These are phyloP conservation scores for Hemisphaericaspora subhashii DNA, from an alignment of 1,139 yeast genomes.

Conservation along the genomic window DNA sequence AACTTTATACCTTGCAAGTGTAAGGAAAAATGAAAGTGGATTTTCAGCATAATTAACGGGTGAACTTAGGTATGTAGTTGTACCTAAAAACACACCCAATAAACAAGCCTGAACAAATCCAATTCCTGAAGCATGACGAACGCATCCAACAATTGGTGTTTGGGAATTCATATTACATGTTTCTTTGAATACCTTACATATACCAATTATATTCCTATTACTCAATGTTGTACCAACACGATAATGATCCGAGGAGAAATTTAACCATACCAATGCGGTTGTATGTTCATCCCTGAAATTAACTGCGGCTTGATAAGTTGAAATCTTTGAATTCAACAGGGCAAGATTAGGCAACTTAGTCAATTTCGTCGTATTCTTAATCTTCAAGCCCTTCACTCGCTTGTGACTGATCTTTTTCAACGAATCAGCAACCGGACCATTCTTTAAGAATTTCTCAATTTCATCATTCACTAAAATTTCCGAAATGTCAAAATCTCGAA, in stretches of 20 bases:
- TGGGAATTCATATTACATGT: conserved; percentile 80
- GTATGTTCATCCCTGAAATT: conserved; percentile 45
- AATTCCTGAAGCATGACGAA: conserved; percentile 78
- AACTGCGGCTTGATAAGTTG: conserved; percentile 45
- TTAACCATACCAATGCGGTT: conserved; percentile 61
- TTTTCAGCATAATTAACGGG: conserved; percentile 77
- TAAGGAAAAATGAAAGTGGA: conserved; percentile 70
- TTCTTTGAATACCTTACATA: conserved; percentile 88
- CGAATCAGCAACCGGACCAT: conserved; percentile 64
- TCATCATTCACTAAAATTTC: conserved; percentile 80
- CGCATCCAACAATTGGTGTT: conserved; percentile 81
- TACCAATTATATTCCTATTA: conserved; percentile 66
- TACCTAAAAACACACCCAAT: conserved; percentile 83
- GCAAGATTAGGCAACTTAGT: conserved; percentile 56
- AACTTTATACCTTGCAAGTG: conserved; percentile 74
- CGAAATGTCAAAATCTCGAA: conserved; percentile 68
- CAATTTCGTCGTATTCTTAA: conserved; percentile 68
- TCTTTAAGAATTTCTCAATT: conserved; percentile 67
- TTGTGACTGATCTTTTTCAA: conserved; percentile 55
- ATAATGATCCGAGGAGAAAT: conserved; percentile 72
- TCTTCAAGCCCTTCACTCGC: conserved; percentile 49
- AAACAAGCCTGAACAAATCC: conserved; percentile 85
- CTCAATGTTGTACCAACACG: conserved; percentile 64
- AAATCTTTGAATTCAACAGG: conserved; percentile 44
- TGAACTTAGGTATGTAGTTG: conserved; percentile 78